Evolutionary conservation across 805 yeast species (phyloP).

Genomic region (Candida arabinofermentans): DNA sequence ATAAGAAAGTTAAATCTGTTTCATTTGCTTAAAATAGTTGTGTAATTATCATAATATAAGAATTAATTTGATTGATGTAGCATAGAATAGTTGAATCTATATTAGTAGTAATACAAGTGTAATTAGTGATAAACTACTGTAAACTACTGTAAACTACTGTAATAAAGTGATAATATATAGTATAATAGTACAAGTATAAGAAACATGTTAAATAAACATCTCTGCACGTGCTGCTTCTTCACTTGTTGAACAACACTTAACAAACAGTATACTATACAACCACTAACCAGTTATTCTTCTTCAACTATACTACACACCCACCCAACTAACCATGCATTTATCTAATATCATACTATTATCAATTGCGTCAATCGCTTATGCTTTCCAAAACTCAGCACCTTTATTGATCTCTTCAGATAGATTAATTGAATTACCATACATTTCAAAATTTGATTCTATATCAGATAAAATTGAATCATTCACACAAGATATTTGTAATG

Average conservation of each 20-base stretch:
- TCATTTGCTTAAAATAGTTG: conserved; percentile 39
- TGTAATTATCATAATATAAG: background rate
- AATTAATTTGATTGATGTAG: background rate
- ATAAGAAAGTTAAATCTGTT: conserved; percentile 32
- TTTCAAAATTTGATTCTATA: conserved; percentile 10
- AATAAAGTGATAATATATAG: too few relatives aligned
- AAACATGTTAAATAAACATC: background rate
- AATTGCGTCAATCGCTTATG: conserved; percentile 12
- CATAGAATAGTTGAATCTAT: background rate
- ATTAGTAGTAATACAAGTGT: too few relatives aligned
- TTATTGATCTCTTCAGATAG: conserved; percentile 16
- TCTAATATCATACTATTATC: conserved; percentile 1
- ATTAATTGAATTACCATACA: conserved; percentile 12
- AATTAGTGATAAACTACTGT: too few relatives aligned
- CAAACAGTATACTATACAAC: too few relatives aligned
- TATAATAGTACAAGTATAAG: too few relatives aligned
- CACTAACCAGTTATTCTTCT: too few relatives aligned
- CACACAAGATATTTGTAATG: conserved; percentile 18
- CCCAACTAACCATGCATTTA: conserved; percentile 6
- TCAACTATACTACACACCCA: too few relatives aligned
- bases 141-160: too few relatives aligned
- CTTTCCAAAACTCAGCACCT: conserved; percentile 32
- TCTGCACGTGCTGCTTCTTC: background rate
- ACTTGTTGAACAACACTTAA: too few relatives aligned
- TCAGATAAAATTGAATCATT: conserved; percentile 6